Conservation (phyloP, 805 yeast species). For the Starmerella gropengiesseri region DNA sequence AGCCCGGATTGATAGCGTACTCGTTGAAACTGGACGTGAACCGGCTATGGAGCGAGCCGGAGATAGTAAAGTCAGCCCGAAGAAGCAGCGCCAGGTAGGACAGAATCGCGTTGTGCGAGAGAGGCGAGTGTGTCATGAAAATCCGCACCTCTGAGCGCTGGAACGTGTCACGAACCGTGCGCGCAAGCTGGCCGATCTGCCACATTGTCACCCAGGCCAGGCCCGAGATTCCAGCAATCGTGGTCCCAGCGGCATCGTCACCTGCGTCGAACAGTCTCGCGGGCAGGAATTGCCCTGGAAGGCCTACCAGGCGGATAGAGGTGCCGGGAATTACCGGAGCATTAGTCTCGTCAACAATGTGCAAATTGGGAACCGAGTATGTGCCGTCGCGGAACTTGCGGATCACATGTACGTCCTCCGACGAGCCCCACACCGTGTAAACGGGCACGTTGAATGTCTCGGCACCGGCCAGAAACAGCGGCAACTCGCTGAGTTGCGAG, state of each 20-base stretch:
- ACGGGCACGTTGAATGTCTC: conserved; percentile 46
- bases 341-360: conserved; percentile 45
- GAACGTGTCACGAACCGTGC: conserved; percentile 36
- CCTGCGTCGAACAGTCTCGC: conserved; percentile 62
- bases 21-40: conserved; percentile 64
- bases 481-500: conserved; percentile 41
- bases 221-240: conserved; percentile 52
- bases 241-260: conserved; percentile 34
- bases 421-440: conserved; percentile 65
- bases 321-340: conserved; percentile 29
- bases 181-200: conserved; percentile 57
- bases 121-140: conserved; percentile 59
- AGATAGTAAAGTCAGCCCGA: conserved; percentile 57
- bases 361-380: conserved; percentile 45
- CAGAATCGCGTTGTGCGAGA: conserved; percentile 55
- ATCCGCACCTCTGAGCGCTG: conserved; percentile 42
- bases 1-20: conserved; percentile 47
- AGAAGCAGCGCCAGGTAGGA: conserved; percentile 56
- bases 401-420: conserved; percentile 61
- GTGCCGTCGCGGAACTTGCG: conserved; percentile 49
- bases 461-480: conserved; percentile 38
- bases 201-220: conserved; percentile 63
- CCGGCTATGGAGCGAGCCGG: conserved; percentile 42
- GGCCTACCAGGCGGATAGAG: conserved; percentile 49
- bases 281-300: conserved; percentile 61